These are phyloP conservation scores for Barnettozyma botsteinii DNA, from an alignment of 805 yeast genomes.

Conservation along the genomic window DNA sequence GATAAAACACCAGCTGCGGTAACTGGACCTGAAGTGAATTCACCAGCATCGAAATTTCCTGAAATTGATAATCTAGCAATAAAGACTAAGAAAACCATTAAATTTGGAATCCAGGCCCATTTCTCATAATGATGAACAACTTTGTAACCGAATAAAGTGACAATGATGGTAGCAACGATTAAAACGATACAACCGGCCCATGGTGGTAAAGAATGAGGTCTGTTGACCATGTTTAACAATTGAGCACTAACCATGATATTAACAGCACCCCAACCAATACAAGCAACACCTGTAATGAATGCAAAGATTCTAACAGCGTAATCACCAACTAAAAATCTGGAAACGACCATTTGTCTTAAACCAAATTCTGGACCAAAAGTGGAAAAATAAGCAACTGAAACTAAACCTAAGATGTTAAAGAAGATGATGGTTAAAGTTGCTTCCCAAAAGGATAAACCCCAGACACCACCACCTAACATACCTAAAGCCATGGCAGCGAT, in stretches of 20 bases:
- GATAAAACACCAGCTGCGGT: conserved; percentile 75
- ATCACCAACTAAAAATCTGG: conserved; percentile 76
- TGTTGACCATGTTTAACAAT: conserved; percentile 69
- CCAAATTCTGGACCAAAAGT: conserved; percentile 81
- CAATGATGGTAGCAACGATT: conserved; percentile 58
- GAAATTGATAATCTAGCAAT: conserved; percentile 71
- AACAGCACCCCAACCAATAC: conserved; percentile 95
- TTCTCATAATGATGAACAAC: conserved; percentile 79
- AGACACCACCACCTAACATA: conserved; percentile 58
- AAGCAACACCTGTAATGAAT: conserved; percentile 70
- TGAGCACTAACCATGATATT: conserved; percentile 89
- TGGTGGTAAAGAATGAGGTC: conserved; percentile 57
- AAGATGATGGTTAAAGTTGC: conserved; percentile 60
- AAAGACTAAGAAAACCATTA: conserved; percentile 65
- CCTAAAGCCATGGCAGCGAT: conserved; percentile 81
- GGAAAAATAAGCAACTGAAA: conserved; percentile 80
- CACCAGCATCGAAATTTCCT: conserved; percentile 55
- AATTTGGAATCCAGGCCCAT: conserved; percentile 84
- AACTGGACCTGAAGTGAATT: conserved; percentile 45
- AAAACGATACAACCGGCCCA: conserved; percentile 87
- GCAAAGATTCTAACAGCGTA: conserved; percentile 71
- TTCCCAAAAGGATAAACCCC: conserved; percentile 69
- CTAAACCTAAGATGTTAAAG: conserved; percentile 65
- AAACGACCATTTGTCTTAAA: conserved; percentile 79
- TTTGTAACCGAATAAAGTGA: conserved; percentile 80